Percentiles rank a stretch among this genome's conserved stretches.
phyloP scores from a whole-genome alignment of 768 basidiomycete genomes.

The Trametes maxima region DNA sequence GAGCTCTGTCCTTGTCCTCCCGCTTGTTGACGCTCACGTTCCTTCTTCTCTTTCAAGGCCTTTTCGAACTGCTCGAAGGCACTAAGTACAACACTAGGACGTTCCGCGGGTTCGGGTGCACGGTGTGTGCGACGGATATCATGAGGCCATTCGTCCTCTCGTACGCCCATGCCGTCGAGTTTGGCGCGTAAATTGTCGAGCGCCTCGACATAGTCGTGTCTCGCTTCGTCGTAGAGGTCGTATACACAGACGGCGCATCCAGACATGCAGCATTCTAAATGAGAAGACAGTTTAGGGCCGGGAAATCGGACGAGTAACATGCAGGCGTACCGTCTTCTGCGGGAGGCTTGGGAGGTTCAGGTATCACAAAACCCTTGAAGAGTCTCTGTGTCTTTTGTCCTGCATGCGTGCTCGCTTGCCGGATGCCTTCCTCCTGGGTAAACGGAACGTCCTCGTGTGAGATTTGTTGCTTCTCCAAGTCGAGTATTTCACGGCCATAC shows the following conservation, averaged over 20 bases:
- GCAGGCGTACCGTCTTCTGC: constrained; percentile 62
- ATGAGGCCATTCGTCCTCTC: constrained; percentile 67
- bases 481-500: constrained; percentile 24
- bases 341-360: constrained; percentile 62
- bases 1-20: neutral
- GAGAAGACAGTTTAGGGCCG: neutral
- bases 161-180: constrained; percentile 51
- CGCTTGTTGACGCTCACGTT: constrained; percentile 6
- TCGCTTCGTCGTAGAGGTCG: constrained; percentile 79
- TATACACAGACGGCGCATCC: constrained; percentile 93
- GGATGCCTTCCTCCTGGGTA: neutral
- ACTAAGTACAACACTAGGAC: constrained; percentile 44
- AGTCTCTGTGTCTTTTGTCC: constrained; percentile 25
- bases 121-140: constrained; percentile 39
- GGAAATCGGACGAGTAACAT: neutral
- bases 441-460: constrained; percentile 27
- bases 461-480: neutral
- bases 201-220: constrained; percentile 61
- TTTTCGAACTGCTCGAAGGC: constrained; percentile 78
- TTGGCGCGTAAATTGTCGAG: constrained; percentile 51
- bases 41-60: constrained; percentile 51
- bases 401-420: constrained; percentile 3
- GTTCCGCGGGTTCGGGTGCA: constrained; percentile 21
- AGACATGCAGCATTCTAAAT: constrained; percentile 90
- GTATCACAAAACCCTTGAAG: constrained; percentile 61